Percentiles rank a stretch among this genome's conserved stretches.
Conservation (phyloP, 768 basidiomycete genomes). For the Mycena chlorophos region DNA sequence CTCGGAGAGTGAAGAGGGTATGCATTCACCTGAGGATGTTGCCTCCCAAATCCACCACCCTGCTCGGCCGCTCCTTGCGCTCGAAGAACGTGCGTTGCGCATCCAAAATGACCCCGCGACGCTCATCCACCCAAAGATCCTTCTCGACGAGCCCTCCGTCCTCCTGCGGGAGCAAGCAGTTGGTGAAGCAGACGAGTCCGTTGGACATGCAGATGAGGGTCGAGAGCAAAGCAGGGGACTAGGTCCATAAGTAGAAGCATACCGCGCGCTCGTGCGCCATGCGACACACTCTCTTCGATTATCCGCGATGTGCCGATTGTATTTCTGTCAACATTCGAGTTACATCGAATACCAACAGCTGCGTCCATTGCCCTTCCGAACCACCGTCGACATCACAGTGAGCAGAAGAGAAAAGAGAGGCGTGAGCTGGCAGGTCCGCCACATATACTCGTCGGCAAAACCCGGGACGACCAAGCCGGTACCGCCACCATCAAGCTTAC, state of each 20-base stretch:
- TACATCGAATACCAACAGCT: no score
- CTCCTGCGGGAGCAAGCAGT: constrained; percentile 77
- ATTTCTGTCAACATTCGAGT: no score
- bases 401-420: not conserved
- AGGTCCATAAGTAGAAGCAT: constrained; percentile 11
- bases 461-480: not conserved
- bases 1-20: not conserved
- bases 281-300: not conserved
- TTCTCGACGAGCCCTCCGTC: constrained; percentile 73
- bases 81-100: constrained; percentile 75
- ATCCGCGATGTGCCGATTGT: not conserved
- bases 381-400: no score
- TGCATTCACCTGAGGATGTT: constrained; percentile 66
- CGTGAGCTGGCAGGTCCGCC: not conserved
- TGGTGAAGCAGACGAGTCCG: constrained; percentile 82
- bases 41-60: constrained; percentile 68
- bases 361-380: no score
- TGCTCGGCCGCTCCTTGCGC: constrained; percentile 59
- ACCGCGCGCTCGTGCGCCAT: constrained; percentile 6
- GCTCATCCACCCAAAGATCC: constrained; percentile 82
- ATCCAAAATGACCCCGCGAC: constrained; percentile 71
- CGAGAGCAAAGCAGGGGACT: constrained; percentile 5
- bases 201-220: constrained; percentile 50
- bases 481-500: not conserved
- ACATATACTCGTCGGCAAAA: not conserved